Evolutionary conservation across 345 rosid genomes (phyloP), one percentile per base, ranked within the genome.

Genomic region (Hypericum androsaemum): DNA sequence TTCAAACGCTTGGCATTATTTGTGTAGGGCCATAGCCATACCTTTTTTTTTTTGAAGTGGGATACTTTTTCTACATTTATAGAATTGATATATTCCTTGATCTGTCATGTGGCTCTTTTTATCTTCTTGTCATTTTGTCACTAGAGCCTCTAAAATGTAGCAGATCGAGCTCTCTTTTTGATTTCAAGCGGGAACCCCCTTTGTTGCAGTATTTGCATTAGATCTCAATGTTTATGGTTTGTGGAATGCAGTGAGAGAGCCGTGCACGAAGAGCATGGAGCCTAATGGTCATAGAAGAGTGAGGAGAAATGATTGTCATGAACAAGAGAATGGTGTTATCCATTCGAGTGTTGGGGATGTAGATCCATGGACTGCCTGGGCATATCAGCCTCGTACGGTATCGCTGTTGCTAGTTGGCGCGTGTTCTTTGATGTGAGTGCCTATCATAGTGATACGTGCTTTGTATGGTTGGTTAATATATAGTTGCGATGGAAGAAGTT

Each of bases 291-390:
- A 71, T 47, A 78, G 62, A 63, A 79, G 77, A 77, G 68, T 40
- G 50, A 77, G 64, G 54, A 70, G 66, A 62, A 81, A 55, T 59
- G 88, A 83, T 61, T 67, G 62, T 69, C 56, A 61, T 49, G 60
- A 57, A 67, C 77, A 59, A 49, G 70, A 72, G 71, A 85, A 81
- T 71, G 97, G 88, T 55, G 70, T 58, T 62, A 43, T 41, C 50
- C 50, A 52, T 51, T 40, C 64, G 16, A 61, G 55, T 59, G 57
- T 60, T 15, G 78, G 58, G 53, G 81, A 52, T 66, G 95, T 92
- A 58, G 97, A 92, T 77, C 98, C 98, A 48, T 92, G 98, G 98
- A 92, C 90, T 67, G 94, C 98, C 60, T 92, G 98, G 98, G 98
- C 98, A 28, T 92, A 92, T 65, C 78, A 74, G 78, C 98, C 98